phyloP scores from a whole-genome alignment of 2,329 filamentous ascomycete genomes.

The Verticillium longisporum region DNA sequence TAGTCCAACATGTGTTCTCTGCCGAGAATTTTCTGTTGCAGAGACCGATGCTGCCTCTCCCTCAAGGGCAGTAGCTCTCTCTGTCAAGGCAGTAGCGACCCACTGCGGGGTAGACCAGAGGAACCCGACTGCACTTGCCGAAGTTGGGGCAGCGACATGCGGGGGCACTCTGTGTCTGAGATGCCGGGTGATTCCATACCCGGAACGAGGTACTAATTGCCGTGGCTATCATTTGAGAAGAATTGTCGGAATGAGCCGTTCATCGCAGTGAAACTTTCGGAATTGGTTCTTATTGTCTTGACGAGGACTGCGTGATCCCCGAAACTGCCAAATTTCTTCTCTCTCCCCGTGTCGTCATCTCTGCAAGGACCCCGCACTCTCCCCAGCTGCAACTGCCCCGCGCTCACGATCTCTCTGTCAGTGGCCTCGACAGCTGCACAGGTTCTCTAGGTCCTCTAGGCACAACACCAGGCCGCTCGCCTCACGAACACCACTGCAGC shows the following conservation, averaged over 20 bases:
- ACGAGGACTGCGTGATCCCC: background rate
- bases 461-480: background rate
- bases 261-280: background rate
- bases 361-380: background rate
- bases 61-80: too few relatives aligned
- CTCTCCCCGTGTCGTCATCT: background rate
- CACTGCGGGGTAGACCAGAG: background rate
- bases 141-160: background rate
- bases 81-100: background rate
- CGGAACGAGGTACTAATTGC: background rate
- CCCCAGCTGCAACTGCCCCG: background rate
- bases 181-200: background rate
- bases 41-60: too few relatives aligned
- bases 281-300: background rate
- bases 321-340: background rate
- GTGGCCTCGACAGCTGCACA: too few relatives aligned
- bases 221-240: background rate
- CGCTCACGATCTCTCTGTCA: background rate
- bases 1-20: too few relatives aligned
- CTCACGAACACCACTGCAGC: background rate
- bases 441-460: background rate
- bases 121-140: background rate
- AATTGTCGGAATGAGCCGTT: background rate
- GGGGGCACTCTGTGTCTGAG: background rate
- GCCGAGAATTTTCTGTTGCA: too few relatives aligned